Evolutionary conservation across 306 rosid genomes (phyloP), one percentile per base, ranked within the genome.

Genomic region (Arachis hypogaea): DNA sequence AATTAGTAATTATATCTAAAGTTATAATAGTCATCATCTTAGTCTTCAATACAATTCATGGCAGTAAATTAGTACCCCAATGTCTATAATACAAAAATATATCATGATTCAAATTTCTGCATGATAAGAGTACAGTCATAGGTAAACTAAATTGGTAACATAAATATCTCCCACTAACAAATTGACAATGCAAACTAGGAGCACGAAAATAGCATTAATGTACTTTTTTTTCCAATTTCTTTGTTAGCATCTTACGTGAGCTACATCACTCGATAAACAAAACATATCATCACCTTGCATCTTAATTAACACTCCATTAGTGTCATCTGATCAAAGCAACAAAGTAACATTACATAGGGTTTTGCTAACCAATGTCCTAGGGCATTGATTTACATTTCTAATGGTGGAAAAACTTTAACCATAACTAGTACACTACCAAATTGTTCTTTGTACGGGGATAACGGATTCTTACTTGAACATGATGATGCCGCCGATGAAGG

Each of bases 401-500:
- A 33, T 33, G 38, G 38, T 33, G 38, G 38, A 33, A 33, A 33
- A 33, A 33, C 38, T 22, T 22, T 0, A 22, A 22, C 28, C 28
- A 22, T 22, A 22, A 22, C 28, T 22, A 22, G 28, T 22, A 22
- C 28, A 22, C 28, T 22, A 22, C 28, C 28, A 22, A 22, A 22
- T 22, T 22, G 28, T 22, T 22, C 1, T 1, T 22, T 22, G 28
- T 22, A 22, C 28, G 28, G 28, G 28, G 28, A 22, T 22, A 22
- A 22, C 28, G 28, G 28, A 22, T 22, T 22, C 28, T 22, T 22
- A 92, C 99, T 95, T 95, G 86, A 95, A 95, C 99, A 92, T 88
- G 78, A 95, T 92, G 82, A 92, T 90, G 66, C 99, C 99, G 18
- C 99, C 97, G 85, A 95, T 92, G 86, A 95, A 95, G 63, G 98